Evolutionary conservation across 352 stramenopile genomes (phyloP), one percentile per base, ranked within the genome.

Genomic region (Pythium phragmitis): DNA sequence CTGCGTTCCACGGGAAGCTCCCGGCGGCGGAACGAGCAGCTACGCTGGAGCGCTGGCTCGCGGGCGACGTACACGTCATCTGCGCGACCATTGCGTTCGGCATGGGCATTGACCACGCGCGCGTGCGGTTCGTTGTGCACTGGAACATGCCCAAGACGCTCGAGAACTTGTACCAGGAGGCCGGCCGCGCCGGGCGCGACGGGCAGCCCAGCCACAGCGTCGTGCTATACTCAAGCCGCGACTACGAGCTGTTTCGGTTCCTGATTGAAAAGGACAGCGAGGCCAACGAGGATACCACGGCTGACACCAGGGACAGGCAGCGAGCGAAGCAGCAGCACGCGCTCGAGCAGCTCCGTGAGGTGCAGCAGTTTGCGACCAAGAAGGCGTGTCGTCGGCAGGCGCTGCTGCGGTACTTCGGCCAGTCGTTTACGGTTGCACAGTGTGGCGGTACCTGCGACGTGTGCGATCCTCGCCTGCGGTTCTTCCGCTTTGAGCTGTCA

Each of bases 161-260:
- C 7, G 97, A 99, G 69, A 95, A 89, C 12, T 98, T 99, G 67
- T 99, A 98, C 72, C 96, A 99, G 76, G 96, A 99, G 81, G 92
- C 87, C 4, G 97, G 97, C 0, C 80, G 97, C 45, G 97, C 93
- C 16, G 97, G 97, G 19, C 81, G 97, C 49, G 97, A 99, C 73
- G 96, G 96, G 17, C 43, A 88, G 7, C 76, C 89, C 0, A 87
- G 83, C 63, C 73, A 94, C 17, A 97, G 91, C 63, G 70, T 97
- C 19, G 42, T 98, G 26, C 75, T 96, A 17, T 98, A 96, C 69
- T 76, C 75, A 5, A 56, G 56, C 2, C 63, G 65, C 6, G 78
- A 89, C 68, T 84, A 78, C 16, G 68, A 83, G 9, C 57, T 85
- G 9, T 83, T 85, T 41, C 69, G 54, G 1, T 88, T 84, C 28